Percentiles rank a stretch among this genome's conserved stretches.
Evolutionary conservation across 495 filamentous ascomycete species (phyloP).

Genomic region (Lentithecium fluviatile): DNA sequence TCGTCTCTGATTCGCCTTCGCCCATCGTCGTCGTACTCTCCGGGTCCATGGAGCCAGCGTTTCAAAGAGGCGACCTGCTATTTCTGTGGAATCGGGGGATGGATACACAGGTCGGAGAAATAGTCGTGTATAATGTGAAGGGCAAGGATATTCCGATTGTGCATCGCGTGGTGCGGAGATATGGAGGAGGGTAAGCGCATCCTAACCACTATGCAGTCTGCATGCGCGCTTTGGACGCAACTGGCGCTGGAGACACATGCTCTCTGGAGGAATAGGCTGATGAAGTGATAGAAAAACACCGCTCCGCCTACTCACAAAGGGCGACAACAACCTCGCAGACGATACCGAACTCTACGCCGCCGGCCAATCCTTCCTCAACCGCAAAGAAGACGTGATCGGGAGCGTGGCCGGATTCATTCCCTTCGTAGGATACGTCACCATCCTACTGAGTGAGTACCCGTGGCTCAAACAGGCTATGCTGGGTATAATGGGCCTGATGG

Average conservation of each 20-base stretch:
- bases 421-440: slow-evolving; percentile 95
- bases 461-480: slow-evolving; percentile 95
- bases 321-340: slow-evolving; percentile 92
- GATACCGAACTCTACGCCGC: slow-evolving; percentile 90
- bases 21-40: slow-evolving; percentile 96
- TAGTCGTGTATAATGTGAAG: slow-evolving; percentile 92
- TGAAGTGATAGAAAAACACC: slow-evolving; percentile 39
- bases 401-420: slow-evolving; percentile 93
- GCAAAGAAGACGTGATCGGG: slow-evolving; percentile 86
- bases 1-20: slow-evolving; percentile 79
- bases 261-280: slow-evolving; percentile 32
- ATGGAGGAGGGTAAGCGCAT: slow-evolving; percentile 48
- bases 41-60: slow-evolving; percentile 95
- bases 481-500: slow-evolving; percentile 91
- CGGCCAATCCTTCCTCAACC: slow-evolving; percentile 79
- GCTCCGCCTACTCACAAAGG: slow-evolving; percentile 84
- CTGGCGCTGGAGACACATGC: slow-evolving; percentile 18
- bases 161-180: slow-evolving; percentile 68
- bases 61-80: slow-evolving; percentile 89
- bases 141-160: slow-evolving; percentile 95
- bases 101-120: slow-evolving; percentile 75
- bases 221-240: no score
- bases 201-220: no score
- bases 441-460: slow-evolving; percentile 92
- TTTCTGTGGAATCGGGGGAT: slow-evolving; percentile 91